phyloP scores from a whole-genome alignment of 352 stramenopile species.

The Phytophthora cajani region DNA sequence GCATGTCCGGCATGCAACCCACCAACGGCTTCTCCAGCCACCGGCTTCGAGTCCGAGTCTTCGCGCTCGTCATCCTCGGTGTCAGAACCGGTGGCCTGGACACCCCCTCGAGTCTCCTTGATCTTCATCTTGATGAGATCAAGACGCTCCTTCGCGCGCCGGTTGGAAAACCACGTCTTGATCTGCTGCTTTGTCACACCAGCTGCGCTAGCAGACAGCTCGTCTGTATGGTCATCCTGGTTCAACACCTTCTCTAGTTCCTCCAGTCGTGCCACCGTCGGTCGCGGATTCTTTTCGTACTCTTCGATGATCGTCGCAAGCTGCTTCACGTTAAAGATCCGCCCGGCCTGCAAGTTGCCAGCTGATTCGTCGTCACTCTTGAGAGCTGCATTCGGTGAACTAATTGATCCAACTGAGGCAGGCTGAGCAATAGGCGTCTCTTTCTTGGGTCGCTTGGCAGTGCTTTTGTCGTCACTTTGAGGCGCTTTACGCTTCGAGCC shows the following conservation, averaged over 20 bases:
- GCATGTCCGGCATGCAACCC: constrained; percentile 28
- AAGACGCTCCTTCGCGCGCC: constrained; percentile 78
- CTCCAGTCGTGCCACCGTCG: constrained; percentile 66
- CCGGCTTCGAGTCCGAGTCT: constrained; percentile 19
- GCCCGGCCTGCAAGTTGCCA: constrained; percentile 52
- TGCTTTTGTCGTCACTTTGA: constrained; percentile 30
- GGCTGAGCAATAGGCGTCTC: constrained; percentile 14
- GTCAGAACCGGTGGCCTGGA: constrained; percentile 44
- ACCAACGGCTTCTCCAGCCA: constrained; percentile 11
- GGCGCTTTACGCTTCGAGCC: constrained; percentile 38
- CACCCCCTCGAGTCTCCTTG: constrained; percentile 43
- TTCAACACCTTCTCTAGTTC: constrained; percentile 80
- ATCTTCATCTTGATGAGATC: constrained; percentile 86
- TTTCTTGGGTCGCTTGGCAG: constrained; percentile 43
- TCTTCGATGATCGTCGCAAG: constrained; percentile 85
- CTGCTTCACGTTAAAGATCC: constrained; percentile 89
- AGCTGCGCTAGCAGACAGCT: constrained; percentile 48
- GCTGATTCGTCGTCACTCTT: constrained; percentile 31
- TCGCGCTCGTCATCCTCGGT: constrained; percentile 49
- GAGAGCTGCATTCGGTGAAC: constrained; percentile 17
- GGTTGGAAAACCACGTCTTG: constrained; percentile 88
- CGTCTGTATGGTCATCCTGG: constrained; percentile 69
- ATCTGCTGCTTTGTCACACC: constrained; percentile 83
- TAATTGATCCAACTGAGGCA: not conserved
- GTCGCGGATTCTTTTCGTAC: constrained; percentile 84